phyloP scores from a whole-genome alignment of 177 flowering plant genomes.

The Vitis hybrid region DNA sequence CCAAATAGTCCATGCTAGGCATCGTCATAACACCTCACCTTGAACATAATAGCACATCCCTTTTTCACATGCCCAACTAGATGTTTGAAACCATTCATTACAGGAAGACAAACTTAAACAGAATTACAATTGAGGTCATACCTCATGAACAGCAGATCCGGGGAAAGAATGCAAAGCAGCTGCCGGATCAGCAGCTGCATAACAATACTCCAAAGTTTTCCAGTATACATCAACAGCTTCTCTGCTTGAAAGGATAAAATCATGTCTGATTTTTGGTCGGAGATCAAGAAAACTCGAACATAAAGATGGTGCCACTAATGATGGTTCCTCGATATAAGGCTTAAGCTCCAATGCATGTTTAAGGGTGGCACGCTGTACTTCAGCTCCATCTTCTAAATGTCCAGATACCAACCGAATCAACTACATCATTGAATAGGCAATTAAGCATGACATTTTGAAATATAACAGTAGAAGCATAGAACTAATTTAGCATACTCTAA shows the following conservation, averaged over 20 bases:
- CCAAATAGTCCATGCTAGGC: background rate
- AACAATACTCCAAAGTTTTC: slow-evolving; percentile 87
- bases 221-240: slow-evolving; percentile 86
- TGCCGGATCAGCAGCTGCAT: slow-evolving; percentile 69
- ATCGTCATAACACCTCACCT: background rate
- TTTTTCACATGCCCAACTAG: no score
- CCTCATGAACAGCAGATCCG: slow-evolving; percentile 91
- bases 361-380: slow-evolving; percentile 40
- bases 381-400: slow-evolving; percentile 31
- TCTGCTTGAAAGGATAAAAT: slow-evolving; percentile 63
- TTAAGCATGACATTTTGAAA: slow-evolving; percentile 1
- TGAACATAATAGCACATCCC: background rate
- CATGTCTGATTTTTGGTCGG: slow-evolving; percentile 82
- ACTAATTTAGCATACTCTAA: background rate
- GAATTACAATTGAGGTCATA: slow-evolving; percentile 18
- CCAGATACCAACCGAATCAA: slow-evolving; percentile 65
- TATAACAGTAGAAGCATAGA: background rate
- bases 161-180: slow-evolving; percentile 89
- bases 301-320: slow-evolving; percentile 33
- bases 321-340: slow-evolving; percentile 96
- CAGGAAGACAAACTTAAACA: background rate
- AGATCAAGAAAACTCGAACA: slow-evolving; percentile 49
- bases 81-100: background rate
- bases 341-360: slow-evolving; percentile 82
- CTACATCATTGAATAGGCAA: slow-evolving; percentile 35